phyloP scores from a whole-genome alignment of 208 protist species.

The Wallacemonas sp. region DNA sequence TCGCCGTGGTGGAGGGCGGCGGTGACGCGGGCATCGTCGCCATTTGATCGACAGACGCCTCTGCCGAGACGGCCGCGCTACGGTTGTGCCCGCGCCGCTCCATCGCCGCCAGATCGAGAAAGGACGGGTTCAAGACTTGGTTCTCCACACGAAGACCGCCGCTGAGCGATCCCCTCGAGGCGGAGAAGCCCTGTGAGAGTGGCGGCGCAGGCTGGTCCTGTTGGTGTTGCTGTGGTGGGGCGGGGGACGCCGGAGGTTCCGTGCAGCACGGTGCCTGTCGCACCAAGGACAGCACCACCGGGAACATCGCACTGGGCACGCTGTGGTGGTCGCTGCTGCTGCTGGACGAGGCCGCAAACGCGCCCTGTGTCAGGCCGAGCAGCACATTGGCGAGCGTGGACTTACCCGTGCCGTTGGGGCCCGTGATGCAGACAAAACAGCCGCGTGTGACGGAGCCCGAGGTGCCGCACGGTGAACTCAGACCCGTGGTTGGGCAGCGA shows the following conservation, averaged over 20 bases:
- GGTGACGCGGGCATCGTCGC: too few species aligned
- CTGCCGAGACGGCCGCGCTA: too few species aligned
- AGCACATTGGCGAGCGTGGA: slow-evolving; percentile 60
- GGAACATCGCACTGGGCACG: background rate
- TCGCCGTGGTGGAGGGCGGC: background rate
- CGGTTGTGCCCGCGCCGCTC: background rate
- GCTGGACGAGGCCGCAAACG: background rate
- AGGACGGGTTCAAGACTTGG: background rate
- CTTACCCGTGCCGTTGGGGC: slow-evolving; percentile 58
- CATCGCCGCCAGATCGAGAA: background rate
- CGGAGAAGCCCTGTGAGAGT: too few species aligned
- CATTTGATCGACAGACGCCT: too few species aligned
- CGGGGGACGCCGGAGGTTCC: background rate
- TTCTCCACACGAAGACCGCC: background rate
- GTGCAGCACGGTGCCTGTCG: background rate
- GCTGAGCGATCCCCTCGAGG: too few species aligned
- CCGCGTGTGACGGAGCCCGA: slow-evolving; percentile 20
- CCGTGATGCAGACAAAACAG: slow-evolving; percentile 64
- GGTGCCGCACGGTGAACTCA: background rate
- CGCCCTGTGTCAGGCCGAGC: slow-evolving; percentile 29
- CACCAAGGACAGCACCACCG: background rate
- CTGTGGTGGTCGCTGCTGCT: background rate
- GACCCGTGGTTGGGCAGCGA: background rate
- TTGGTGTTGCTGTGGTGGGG: background rate
- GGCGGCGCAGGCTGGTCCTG: too few species aligned